Evolutionary conservation across 306 rosid species (phyloP).

Genomic region (Inga oerstediana): DNA sequence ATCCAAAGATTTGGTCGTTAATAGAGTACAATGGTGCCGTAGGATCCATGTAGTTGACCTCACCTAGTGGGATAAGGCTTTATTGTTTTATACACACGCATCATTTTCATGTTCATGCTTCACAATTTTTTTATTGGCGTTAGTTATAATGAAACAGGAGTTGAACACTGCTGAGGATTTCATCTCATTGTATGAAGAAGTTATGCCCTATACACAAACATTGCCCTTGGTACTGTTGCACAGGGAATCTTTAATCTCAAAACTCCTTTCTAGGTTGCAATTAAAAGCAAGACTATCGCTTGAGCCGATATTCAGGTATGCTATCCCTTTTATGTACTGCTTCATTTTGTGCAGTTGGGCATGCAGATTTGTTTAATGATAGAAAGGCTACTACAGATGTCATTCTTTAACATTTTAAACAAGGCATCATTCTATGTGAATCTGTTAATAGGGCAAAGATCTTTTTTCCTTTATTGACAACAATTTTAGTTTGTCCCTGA

Average conservation of each 20-base stretch:
- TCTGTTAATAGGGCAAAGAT: not conserved
- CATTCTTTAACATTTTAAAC: not conserved
- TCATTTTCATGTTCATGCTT: not conserved
- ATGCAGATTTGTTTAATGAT: conserved; percentile 10
- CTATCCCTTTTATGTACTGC: not conserved
- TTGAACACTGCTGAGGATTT: conserved; percentile 90
- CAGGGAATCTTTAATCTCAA: conserved; percentile 63
- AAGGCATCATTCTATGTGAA: not conserved
- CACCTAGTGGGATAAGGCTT: no score
- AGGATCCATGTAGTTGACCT: no score
- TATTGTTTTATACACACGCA: not conserved
- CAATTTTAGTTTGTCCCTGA: not conserved
- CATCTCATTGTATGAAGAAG: conserved; percentile 73
- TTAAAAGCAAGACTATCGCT: conserved; percentile 81
- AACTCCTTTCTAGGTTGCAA: conserved; percentile 70
- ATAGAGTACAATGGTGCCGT: no score
- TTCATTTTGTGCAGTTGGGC: conserved; percentile 26
- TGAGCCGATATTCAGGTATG: conserved; percentile 83
- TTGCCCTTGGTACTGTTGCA: conserved; percentile 75
- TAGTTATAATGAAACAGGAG: conserved; percentile 54
- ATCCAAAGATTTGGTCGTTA: no score
- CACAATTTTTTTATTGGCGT: conserved; percentile 16
- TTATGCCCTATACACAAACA: conserved; percentile 70
- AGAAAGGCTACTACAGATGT: not conserved
- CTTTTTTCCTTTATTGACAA: not conserved